Percentiles rank a stretch among this genome's conserved stretches.
phyloP scores from a whole-genome alignment of 23 red algal genomes.

The Gracilaria domingensis region DNA sequence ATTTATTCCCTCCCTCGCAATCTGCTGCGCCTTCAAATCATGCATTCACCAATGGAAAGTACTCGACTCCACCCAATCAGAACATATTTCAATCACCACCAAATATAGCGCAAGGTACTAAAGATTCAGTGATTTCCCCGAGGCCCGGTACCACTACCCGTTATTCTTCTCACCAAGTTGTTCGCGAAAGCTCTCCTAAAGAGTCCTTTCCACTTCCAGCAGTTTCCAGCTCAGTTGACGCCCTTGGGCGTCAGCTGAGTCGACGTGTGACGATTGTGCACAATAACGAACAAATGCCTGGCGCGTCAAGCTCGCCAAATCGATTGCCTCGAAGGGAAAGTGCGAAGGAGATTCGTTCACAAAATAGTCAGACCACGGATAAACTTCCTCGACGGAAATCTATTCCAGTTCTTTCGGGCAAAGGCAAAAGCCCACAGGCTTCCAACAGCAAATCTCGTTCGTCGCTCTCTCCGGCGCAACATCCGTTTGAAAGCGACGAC shows the following conservation, averaged over 20 bases:
- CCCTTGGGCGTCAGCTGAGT: slow-evolving; percentile 32
- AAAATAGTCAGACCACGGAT: neutral
- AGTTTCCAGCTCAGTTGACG: slow-evolving; percentile 19
- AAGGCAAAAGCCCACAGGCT: neutral
- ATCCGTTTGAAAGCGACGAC: slow-evolving; percentile 24
- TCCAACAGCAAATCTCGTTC: slow-evolving; percentile 28
- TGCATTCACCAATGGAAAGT: neutral
- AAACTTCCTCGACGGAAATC: slow-evolving; percentile 15
- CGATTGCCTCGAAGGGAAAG: neutral
- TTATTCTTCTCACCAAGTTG: neutral
- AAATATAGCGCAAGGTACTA: neutral
- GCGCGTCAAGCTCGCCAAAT: slow-evolving; percentile 11
- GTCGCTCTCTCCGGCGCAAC: slow-evolving; percentile 21
- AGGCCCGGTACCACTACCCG: neutral
- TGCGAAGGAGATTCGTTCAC: slow-evolving; percentile 2
- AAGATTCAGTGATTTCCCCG: neutral
- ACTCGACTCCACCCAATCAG: neutral
- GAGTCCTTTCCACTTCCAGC: neutral
- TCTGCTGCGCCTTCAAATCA: neutral
- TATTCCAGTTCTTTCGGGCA: neutral
- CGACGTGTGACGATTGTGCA: slow-evolving; percentile 28
- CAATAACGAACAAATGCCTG: slow-evolving; percentile 28
- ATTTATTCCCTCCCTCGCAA: neutral
- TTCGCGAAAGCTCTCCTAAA: neutral
- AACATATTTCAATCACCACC: slow-evolving; percentile 15